Percentiles rank a stretch among this genome's conserved stretches.
Conservation (phyloP, 495 filamentous ascomycete species). For the Hypoxylon rickii region DNA sequence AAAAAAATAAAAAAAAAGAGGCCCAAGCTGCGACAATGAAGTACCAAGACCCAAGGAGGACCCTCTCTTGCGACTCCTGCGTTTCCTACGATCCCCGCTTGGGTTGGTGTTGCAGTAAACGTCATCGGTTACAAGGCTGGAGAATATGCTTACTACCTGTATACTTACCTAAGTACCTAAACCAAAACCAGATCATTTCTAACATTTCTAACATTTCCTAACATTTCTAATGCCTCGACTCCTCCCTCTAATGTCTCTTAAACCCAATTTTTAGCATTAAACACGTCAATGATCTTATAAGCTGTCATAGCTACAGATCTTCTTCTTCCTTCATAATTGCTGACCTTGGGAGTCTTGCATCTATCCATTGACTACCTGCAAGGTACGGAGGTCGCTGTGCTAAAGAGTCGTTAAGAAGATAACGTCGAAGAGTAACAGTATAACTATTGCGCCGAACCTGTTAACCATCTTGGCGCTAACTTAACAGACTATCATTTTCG, state of each 20-base stretch:
- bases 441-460: not conserved
- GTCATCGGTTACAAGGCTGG: slow-evolving; percentile 38
- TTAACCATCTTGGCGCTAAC: not conserved
- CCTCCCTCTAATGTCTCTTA: no score
- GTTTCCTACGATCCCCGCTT: slow-evolving; percentile 10
- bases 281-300: no score
- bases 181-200: not conserved
- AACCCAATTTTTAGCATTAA: no score
- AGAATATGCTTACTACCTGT: slow-evolving; percentile 8
- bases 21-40: slow-evolving; percentile 32
- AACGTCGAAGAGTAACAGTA: no score
- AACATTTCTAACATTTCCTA: not conserved
- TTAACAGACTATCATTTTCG: not conserved
- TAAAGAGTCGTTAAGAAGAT: no score
- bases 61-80: no score
- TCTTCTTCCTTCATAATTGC: no score
- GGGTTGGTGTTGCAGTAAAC: slow-evolving; percentile 30
- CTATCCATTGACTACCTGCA: no score
- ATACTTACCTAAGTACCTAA: not conserved
- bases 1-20: no score
- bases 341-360: no score
- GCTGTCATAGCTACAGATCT: no score
- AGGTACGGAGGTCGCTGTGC: no score
- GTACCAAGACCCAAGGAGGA: not conserved
- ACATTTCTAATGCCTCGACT: not conserved